Base-by-base conservation (phyloP, 139 green algal species). In the Deuterostichococcus epilithicus region DNA sequence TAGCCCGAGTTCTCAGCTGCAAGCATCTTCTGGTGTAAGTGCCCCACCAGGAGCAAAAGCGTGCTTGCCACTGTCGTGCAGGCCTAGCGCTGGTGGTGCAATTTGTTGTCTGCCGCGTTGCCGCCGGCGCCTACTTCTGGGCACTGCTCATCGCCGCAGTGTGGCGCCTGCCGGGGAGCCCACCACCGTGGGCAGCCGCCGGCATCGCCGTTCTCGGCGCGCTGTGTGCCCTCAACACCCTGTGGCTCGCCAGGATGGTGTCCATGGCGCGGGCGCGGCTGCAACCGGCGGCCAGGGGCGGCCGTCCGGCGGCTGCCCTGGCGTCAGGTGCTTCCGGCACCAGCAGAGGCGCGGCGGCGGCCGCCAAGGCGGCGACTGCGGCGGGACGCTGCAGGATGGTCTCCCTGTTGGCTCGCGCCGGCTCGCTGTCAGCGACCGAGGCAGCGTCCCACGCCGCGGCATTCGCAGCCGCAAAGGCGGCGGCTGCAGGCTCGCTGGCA, bases 41-140 rank as follows among this genome's bases (percentile, higher is more conserved):
- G 59, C 4, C n/a, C 20, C 5, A 3, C 37, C 28, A 13, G 5
- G 6, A 37, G 65, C 15, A 5, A 5, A 30, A 4, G 33, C 1
- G 34, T 68, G 35, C 13, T n/a, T n/a, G n/a, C n/a, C n/a, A n/a
- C n/a, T n/a, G n/a, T 13, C 1, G 3, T 76, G 69, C 76, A 80
- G 80, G 78, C 68, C n/a, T 76, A 33, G 39, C 65, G 3, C 81
- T 86, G 59, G 35, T 74, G 30, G 70, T 47, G 18, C 74, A 81
- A 71, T 86, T 84, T 68, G 83, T 83, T 45, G 32, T 86, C 13
- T 86, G 75, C 75, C 72, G 81, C 35, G 75, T 86, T 30, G 71
- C 76, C 25, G 66, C 78, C 72, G 59, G 35, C 35, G 70, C 70
- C 36, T 52, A 23, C 65, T 82, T 79, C 66, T 78, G 63, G 63